A percentile compares a stretch with the other conserved stretches of the same genome.
These are phyloP conservation scores for Fusarium xyrophilum DNA, from an alignment of 2,329 filamentous ascomycete species.

Conservation along the genomic window DNA sequence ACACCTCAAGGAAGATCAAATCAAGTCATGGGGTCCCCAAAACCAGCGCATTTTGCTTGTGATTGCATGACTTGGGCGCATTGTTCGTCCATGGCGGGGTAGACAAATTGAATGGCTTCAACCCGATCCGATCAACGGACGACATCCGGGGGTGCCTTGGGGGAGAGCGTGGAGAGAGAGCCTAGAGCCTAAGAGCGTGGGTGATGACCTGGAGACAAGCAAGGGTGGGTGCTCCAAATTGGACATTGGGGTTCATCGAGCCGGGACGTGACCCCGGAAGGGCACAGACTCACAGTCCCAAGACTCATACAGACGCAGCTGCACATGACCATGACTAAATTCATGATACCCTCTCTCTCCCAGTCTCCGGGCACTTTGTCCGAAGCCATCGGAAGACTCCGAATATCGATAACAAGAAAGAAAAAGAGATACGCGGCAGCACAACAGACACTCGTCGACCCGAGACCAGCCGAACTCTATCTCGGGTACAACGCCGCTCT, in stretches of 20 bases:
- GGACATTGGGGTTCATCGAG: conserved; percentile 19
- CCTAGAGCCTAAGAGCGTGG: conserved; percentile 4
- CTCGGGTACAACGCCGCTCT: conserved; percentile 17
- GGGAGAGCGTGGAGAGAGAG: conserved; percentile 23
- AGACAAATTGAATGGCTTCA: conserved; percentile 30
- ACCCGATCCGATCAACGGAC: conserved; percentile 12
- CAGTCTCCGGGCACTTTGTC: conserved; percentile 18
- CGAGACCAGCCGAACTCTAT: conserved; percentile 24
- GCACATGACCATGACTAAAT: conserved; percentile 11
- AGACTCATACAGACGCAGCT: not conserved
- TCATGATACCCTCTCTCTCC: not conserved
- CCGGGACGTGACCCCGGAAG: conserved; percentile 34
- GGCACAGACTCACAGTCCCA: not conserved
- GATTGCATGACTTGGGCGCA: conserved; percentile 38
- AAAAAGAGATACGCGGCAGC: not conserved
- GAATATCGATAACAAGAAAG: not conserved
- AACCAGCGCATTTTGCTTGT: conserved; percentile 38
- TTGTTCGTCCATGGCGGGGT: conserved; percentile 29
- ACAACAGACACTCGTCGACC: not conserved
- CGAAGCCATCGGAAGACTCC: conserved; percentile 23
- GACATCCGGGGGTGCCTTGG: conserved; percentile 9
- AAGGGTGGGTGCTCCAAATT: conserved; percentile 29
- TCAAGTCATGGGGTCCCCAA: conserved; percentile 16
- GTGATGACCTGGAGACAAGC: conserved; percentile 23
- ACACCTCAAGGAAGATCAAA: conserved; percentile 13